phyloP scores from a whole-genome alignment of 208 protist genomes.

The Trypanosoma conorhini region DNA sequence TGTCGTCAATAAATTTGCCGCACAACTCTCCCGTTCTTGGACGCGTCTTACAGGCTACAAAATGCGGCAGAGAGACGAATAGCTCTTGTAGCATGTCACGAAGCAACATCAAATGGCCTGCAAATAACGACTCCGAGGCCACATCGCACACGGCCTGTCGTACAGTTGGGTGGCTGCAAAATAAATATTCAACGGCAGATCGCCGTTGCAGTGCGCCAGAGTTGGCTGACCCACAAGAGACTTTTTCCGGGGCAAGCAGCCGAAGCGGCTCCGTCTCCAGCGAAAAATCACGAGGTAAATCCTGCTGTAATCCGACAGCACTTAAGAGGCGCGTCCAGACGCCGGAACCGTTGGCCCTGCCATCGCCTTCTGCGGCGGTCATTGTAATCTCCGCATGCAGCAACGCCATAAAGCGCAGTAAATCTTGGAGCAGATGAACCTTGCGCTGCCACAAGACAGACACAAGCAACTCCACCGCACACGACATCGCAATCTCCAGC shows the following conservation, averaged over 20 bases:
- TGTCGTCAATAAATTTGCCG: background rate
- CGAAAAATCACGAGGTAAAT: background rate
- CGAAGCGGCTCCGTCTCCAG: conserved; percentile 6
- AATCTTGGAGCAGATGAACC: conserved; percentile 52
- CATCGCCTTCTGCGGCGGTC: background rate
- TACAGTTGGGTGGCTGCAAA: conserved; percentile 19
- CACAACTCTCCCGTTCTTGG: background rate
- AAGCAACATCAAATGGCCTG: conserved; percentile 34
- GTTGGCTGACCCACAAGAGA: background rate
- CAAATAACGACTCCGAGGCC: conserved; percentile 19
- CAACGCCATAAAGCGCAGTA: conserved; percentile 74
- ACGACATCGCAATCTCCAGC: conserved; percentile 35
- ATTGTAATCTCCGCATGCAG: conserved; percentile 48
- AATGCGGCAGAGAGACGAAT: conserved; percentile 32
- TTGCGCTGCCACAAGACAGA: conserved; percentile 37
- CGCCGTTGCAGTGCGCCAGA: background rate
- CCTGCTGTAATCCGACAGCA: conserved; percentile 17
- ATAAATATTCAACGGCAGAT: conserved; percentile 15
- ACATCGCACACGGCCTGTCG: conserved; percentile 19
- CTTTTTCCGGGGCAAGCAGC: background rate
- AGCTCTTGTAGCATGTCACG: conserved; percentile 36
- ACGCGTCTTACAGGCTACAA: conserved; percentile 22
- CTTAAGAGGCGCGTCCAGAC: conserved; percentile 13
- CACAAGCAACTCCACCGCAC: conserved; percentile 42
- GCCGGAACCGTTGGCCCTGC: background rate